Base-by-base conservation (phyloP, 495 filamentous ascomycete species). In the Melanomma pulvis-pyrius region DNA sequence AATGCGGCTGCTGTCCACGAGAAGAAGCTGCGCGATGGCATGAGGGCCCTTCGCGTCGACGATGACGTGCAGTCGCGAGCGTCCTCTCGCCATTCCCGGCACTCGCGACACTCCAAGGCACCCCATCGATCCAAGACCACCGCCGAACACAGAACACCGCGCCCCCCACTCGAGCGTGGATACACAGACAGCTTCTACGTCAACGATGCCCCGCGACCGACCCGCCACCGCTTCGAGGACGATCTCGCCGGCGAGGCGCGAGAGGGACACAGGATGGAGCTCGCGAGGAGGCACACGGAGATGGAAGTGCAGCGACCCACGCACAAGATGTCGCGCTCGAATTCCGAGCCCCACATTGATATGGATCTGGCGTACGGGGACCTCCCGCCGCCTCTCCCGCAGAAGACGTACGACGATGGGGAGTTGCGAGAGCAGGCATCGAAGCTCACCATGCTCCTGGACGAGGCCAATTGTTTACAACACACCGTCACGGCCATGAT, bases 331-430 rank as follows among this genome's bases (percentile, higher is more conserved):
- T 21, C 53, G 71, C 63, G 74, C 79, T 46, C 76, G 55, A 79
- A 49, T 66, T 81, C 82, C n/a, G 78, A 81, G 46, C 83, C 87
- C 49, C 77, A 86, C 32, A 87, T 96, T 63, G 92, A 97, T 68
- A 91, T 94, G 89, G 82, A 94, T 68, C 80, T 97, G 22, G 92
- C 92, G 19, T 97, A 97, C 73, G 92, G 92, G 36, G 79, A 85
- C 34, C 75, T 90, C 2, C 87, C 87, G 6, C 87, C 86, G 5
- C 79, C 67, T 72, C 73, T 81, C 0, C 79, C 80, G 7, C 30
- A 69, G n/a, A 65, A 62, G 19, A 59, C 69, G 50, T 77, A 81
- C 44, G 77, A 85, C 19, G 84, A 90, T 54, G 74, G 77, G 17
- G 82, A 92, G 70, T 81, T 93, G 2, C 79, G 84, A 52, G 82